Conservation (phyloP, 164 flowering plant genomes). For the Vitis amurensis region DNA sequence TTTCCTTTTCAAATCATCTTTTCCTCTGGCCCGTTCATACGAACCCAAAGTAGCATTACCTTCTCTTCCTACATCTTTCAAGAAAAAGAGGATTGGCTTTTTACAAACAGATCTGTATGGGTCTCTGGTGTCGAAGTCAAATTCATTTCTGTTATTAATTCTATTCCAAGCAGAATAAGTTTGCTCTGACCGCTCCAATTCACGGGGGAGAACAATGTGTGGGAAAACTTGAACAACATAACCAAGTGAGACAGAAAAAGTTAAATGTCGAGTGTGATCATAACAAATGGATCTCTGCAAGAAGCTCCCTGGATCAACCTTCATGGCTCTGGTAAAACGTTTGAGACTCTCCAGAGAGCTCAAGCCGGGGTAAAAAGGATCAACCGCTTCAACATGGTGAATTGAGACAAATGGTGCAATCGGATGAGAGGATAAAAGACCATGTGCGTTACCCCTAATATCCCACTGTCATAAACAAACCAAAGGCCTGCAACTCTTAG, state of each 20-base stretch:
- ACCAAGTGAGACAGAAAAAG: slow-evolving; percentile 60
- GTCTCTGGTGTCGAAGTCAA: slow-evolving; percentile 58
- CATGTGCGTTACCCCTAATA: slow-evolving; percentile 59
- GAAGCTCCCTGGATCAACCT: slow-evolving; percentile 42
- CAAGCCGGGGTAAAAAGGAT: slow-evolving; percentile 61
- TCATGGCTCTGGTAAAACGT: slow-evolving; percentile 53
- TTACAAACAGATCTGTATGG: slow-evolving; percentile 49
- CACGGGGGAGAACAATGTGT: slow-evolving; percentile 50
- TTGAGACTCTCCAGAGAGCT: slow-evolving; percentile 44
- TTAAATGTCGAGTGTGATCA: slow-evolving; percentile 35
- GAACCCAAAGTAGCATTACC: slow-evolving; percentile 48
- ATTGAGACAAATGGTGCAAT: slow-evolving; percentile 61
- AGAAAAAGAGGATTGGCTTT: slow-evolving; percentile 52
- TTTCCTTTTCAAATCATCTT: slow-evolving; percentile 49
- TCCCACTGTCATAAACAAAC: slow-evolving; percentile 44
- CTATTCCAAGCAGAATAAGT: slow-evolving; percentile 67
- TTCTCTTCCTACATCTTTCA: slow-evolving; percentile 39
- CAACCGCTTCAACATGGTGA: slow-evolving; percentile 64
- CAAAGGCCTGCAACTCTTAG: background rate
- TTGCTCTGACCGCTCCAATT: slow-evolving; percentile 54
- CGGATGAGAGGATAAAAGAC: slow-evolving; percentile 61
- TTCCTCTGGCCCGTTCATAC: slow-evolving; percentile 36
- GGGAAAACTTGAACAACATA: slow-evolving; percentile 69
- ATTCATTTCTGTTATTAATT: slow-evolving; percentile 41
- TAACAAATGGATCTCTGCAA: slow-evolving; percentile 65